Evolutionary conservation across 257 asterid genomes (phyloP).

Genomic region (Misopates orontium): DNA sequence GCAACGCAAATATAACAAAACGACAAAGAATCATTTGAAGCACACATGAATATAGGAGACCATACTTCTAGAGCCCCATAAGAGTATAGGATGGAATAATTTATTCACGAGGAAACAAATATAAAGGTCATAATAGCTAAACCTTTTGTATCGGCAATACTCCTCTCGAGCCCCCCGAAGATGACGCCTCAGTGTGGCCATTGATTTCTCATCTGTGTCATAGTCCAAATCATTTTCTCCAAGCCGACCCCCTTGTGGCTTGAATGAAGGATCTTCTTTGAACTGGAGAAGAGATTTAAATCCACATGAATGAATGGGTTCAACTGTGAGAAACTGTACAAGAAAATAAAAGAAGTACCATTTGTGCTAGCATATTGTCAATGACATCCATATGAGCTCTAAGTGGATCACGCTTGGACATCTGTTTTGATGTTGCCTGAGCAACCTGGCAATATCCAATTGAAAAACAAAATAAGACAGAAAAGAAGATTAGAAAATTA

Average conservation of each 20-base stretch:
- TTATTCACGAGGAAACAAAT: constrained; percentile 21
- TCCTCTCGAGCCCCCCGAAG: constrained; percentile 94
- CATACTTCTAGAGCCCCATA: constrained; percentile 20
- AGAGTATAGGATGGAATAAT: constrained; percentile 7
- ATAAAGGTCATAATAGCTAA: constrained; percentile 12
- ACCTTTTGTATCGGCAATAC: constrained; percentile 95
- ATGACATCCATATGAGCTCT: constrained; percentile 89
- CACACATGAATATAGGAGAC: constrained; percentile 13
- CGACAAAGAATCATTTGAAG: constrained; percentile 16
- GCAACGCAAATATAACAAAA: constrained; percentile 5
- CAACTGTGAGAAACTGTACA: constrained; percentile 22
- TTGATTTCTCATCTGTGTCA: constrained; percentile 97
- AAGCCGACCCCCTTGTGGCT: constrained; percentile 95
- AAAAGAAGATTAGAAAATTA: constrained; percentile 16
- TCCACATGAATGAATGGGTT: constrained; percentile 23
- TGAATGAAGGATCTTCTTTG: constrained; percentile 92
- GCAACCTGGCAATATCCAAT: constrained; percentile 66
- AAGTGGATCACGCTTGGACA: constrained; percentile 95
- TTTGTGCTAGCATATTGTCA: constrained; percentile 85
- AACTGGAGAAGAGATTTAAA: constrained; percentile 48
- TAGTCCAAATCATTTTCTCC: constrained; percentile 99
- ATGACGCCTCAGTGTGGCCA: constrained; percentile 96
- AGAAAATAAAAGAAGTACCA: constrained; percentile 66
- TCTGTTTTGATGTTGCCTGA: constrained; percentile 98
- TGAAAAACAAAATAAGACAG: constrained; percentile 13